Evolutionary conservation across 1,139 yeast genomes (phyloP), one percentile per base, ranked within the genome.

Genomic region (Wickerhamomyces sp.): DNA sequence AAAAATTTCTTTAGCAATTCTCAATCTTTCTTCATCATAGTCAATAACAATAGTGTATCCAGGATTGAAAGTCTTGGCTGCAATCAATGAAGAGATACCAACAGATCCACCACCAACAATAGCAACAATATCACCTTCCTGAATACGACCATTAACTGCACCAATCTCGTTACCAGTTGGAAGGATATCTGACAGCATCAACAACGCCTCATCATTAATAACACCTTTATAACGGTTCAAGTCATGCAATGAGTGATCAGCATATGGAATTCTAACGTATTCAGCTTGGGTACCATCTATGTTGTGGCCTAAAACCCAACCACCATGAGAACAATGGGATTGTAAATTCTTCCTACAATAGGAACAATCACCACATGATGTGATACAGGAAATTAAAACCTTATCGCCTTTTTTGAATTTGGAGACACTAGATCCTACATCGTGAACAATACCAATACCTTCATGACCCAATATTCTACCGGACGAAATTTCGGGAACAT

Each of bases 381-480:
- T 62, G 40, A 68, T 62, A 48, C 73, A 67, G 1, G 72, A 65
- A 25, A 64, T 62, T 26, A 69, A 47, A 19, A 71, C 73, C 27
- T 67, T 62, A 46, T 73, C 75, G 35, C 72, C 72, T 16, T 44
- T 44, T 30, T 59, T 58, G 48, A 68, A 64, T 7, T 58, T 54
- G 4, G 45, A 41, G 15, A 68, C 70, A 1, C 36, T 49, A 0
- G 54, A 33, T 11, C 74, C 73, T 20, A 55, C 52, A 28, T 63
- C 61, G 23, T 63, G 62, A 23, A 73, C 58, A 23, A 58, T 54
- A 14, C 75, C 75, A 39, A 72, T 60, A 35, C 75, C 75, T 51
- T 74, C 80, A 44, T 73, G 79, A 10, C 80, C 80, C 47, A 74
- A 56, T 10, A 64, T 62, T 25, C 64, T 55, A 13, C 68, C 64